These are phyloP conservation scores for Saccharomyces pastorianus DNA, from an alignment of 1,139 yeast genomes.

Conservation along the genomic window DNA sequence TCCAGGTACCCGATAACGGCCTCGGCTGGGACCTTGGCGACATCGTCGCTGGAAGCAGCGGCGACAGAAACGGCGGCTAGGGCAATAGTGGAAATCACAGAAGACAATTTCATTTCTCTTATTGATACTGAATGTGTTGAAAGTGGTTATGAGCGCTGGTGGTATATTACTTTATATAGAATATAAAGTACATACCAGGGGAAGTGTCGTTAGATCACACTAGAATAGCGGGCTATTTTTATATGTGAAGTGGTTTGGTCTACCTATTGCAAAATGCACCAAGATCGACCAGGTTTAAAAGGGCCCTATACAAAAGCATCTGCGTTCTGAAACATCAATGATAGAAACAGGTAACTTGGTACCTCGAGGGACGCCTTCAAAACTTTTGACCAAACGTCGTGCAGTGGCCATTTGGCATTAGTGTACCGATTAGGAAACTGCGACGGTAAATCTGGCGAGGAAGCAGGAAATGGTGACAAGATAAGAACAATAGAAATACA, in stretches of 20 bases:
- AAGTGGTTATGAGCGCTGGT: neutral
- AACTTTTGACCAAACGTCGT: neutral
- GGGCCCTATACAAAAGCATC: neutral
- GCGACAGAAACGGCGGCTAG: constrained; percentile 14
- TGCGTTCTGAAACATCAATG: neutral
- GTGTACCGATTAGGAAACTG: constrained; percentile 9
- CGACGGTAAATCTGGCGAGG: neutral
- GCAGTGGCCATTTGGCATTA: constrained; percentile 6
- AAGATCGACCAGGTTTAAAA: neutral
- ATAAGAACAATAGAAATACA: neutral
- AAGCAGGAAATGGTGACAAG: neutral
- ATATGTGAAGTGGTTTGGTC: neutral
- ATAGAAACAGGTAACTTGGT: neutral
- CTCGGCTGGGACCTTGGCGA: constrained; percentile 9
- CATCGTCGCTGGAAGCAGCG: constrained; percentile 3
- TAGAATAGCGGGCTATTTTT: neutral
- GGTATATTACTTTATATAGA: neutral
- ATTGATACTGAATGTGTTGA: neutral
- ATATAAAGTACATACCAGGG: neutral
- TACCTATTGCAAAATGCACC: neutral
- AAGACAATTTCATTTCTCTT: constrained; percentile 15
- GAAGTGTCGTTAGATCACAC: neutral
- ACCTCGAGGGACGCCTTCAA: neutral
- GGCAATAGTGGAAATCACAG: constrained; percentile 10
- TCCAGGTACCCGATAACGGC: neutral